Base-by-base conservation (phyloP, 441 rosid genomes). In the Croton setiger region DNA sequence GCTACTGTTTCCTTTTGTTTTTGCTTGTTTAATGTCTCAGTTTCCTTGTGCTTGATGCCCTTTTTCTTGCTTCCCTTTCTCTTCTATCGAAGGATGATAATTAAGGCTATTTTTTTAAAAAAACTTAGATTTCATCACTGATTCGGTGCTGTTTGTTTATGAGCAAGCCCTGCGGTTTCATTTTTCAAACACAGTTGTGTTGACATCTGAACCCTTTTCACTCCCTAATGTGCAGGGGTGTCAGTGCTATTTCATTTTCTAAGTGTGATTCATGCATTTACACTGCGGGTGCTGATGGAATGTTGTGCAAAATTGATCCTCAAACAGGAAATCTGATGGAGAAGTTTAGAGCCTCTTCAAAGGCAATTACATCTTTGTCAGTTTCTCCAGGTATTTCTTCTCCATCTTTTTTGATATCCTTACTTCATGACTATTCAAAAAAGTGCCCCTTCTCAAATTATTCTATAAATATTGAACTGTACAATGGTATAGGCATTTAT, bases 221-320 rank as follows among this genome's bases (percentile, higher is more conserved):
- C 57, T 63, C 51, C 72, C 59, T 63, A 23, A 76, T 75, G 39
- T 79, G 85, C 92, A 95, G 99, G 84, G 97, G 98, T 63, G 96
- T 90, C 55, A 83, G 82, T 82, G 85, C 95, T 64, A 77, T 95
- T 79, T 85, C 96, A 53, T 90, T 87, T 81, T 85, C 96, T 61
- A 63, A 78, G 4, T 79, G 72, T 63, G 89, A 84, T 66, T 84
- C 88, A 4, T 78, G 76, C 70, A 77, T 86, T 68, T 92, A 90
- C 83, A 85, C 85, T 48, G 85, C 90, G 1, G 99, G 99, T 21
- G 90, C 92, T 55, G 98, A 95, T 85, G 99, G 86, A 69, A 81
- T 87, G 89, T 65, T 80, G 68, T 87, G 87, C 76, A 71, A 84
- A 71, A 79, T 87, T 48, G 89, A 87, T 78, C 85, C 86, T 13